Conservation (phyloP, 495 filamentous ascomycete species). For the Lophiotrema nucula region DNA sequence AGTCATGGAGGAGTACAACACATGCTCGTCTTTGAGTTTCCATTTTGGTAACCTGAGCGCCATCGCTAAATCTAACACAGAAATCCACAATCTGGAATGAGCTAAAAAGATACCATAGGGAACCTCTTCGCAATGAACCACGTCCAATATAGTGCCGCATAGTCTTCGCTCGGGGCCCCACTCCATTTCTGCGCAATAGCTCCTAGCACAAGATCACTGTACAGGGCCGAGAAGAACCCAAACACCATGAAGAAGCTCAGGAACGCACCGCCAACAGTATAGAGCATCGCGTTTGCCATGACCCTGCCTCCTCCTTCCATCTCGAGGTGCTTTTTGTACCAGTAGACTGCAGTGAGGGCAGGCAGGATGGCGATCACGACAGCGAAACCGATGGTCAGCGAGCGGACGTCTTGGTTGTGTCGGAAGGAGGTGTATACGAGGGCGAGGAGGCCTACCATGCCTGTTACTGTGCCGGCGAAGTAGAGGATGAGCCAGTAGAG, state of each 20-base stretch:
- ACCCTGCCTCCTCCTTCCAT: neutral
- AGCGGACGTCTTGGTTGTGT: slow-evolving; percentile 15
- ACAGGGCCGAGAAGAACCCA: slow-evolving; percentile 11
- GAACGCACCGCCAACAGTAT: slow-evolving; percentile 9
- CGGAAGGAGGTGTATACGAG: slow-evolving; percentile 9
- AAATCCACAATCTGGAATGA: no score
- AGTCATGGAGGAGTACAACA: no score
- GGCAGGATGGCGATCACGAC: slow-evolving; percentile 4
- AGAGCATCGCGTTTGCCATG: neutral
- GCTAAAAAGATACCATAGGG: slow-evolving; percentile 4
- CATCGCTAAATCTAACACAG: no score
- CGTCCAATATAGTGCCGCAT: slow-evolving; percentile 14
- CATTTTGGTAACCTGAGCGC: no score
- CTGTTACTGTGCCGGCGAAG: slow-evolving; percentile 2
- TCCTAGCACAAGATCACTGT: slow-evolving; percentile 13
- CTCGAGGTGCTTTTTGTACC: slow-evolving; percentile 9
- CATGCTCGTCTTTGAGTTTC: no score
- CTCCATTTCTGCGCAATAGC: slow-evolving; percentile 16
- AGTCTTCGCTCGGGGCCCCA: slow-evolving; percentile 11
- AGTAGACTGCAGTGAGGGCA: neutral
- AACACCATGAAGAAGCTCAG: neutral
- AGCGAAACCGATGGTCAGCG: slow-evolving; percentile 13
- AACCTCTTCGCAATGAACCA: slow-evolving; percentile 25
- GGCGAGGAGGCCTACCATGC: slow-evolving; percentile 12
- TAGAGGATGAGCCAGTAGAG: slow-evolving; percentile 20